These are phyloP conservation scores for Uncinocarpus reesii DNA, from an alignment of 2,329 filamentous ascomycete species.

Conservation along the genomic window DNA sequence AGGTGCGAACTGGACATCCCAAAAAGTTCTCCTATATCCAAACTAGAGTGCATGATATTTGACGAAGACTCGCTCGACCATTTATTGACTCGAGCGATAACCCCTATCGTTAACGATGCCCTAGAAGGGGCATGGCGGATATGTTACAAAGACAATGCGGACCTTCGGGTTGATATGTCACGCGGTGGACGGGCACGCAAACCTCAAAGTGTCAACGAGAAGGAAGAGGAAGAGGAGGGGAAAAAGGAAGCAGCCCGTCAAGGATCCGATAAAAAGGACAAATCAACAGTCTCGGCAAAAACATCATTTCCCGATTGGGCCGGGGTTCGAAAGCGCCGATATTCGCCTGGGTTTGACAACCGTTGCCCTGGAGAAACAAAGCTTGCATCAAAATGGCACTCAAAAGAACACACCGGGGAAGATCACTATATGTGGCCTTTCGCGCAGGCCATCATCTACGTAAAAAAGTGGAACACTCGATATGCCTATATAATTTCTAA, in stretches of 20 bases:
- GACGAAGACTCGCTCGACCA: slow-evolving; percentile 14
- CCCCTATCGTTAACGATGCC: background rate
- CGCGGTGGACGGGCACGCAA: background rate
- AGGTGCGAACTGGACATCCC: too few species aligned
- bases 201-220: background rate
- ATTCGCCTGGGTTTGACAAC: background rate
- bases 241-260: too few species aligned
- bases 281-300: background rate
- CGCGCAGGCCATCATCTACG: slow-evolving; percentile 5
- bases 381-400: slow-evolving; percentile 9
- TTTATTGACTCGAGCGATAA: slow-evolving; percentile 9
- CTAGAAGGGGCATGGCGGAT: background rate
- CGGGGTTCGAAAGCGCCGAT: background rate
- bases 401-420: background rate
- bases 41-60: slow-evolving; percentile 8
- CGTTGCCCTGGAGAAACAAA: slow-evolving; percentile 11
- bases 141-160: background rate
- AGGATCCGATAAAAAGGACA: too few species aligned
- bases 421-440: background rate
- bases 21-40: background rate
- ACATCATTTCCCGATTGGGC: slow-evolving; percentile 11
- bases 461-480: slow-evolving; percentile 4
- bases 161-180: background rate
- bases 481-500: slow-evolving; percentile 14
- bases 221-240: too few species aligned